These are phyloP conservation scores for Fraxinus quadrangulata DNA, from an alignment of 257 asterid species.

Conservation along the genomic window DNA sequence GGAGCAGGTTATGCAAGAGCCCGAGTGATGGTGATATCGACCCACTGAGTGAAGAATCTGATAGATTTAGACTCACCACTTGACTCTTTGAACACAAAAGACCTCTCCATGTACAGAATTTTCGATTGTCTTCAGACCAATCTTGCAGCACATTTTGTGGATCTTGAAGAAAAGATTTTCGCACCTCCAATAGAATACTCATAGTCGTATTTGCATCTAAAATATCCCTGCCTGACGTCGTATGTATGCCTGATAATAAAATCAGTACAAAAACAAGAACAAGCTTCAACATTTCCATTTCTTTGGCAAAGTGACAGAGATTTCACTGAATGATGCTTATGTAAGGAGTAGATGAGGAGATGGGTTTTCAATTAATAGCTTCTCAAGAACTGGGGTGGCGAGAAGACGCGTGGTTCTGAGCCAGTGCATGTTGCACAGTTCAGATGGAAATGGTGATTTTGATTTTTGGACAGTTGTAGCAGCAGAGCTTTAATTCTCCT, in stretches of 20 bases:
- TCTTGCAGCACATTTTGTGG: conserved; percentile 48
- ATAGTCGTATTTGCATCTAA: conserved; percentile 22
- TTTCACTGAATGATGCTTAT: conserved; percentile 27
- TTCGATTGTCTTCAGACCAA: conserved; percentile 54
- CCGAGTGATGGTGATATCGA: conserved; percentile 67
- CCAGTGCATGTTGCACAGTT: conserved; percentile 33
- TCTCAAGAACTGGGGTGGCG: conserved; percentile 24
- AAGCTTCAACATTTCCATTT: conserved; percentile 24
- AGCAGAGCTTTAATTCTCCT: conserved; percentile 3
- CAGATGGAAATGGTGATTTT: neutral
- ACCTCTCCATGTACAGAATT: conserved; percentile 70
- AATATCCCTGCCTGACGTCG: conserved; percentile 22
- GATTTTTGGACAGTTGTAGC: conserved; percentile 26
- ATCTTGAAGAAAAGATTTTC: conserved; percentile 48
- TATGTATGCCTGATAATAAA: conserved; percentile 17
- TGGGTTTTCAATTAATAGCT: conserved; percentile 16
- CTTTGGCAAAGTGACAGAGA: neutral
- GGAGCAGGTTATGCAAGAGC: conserved; percentile 70
- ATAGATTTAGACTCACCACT: conserved; percentile 50
- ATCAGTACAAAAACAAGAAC: conserved; percentile 15
- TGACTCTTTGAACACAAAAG: conserved; percentile 43
- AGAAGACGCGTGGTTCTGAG: conserved; percentile 28
- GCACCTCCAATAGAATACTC: conserved; percentile 55
- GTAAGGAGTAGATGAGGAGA: conserved; percentile 26
- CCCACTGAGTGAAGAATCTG: conserved; percentile 57